Evolutionary conservation across 768 basidiomycete genomes (phyloP), one percentile per base, ranked within the genome.

Genomic region (Boletus tomentosulus): DNA sequence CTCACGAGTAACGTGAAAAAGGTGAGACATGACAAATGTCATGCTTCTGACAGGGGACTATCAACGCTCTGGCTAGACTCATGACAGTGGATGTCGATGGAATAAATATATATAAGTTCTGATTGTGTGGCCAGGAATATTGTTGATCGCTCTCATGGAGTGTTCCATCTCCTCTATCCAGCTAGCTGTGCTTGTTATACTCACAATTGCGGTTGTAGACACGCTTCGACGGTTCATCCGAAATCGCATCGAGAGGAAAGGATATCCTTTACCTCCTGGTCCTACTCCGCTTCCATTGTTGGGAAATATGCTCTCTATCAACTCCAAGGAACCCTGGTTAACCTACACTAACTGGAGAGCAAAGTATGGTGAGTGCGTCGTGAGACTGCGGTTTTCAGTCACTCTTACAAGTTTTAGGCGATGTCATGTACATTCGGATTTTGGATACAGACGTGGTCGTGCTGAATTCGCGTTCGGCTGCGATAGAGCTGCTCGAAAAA

Each of bases 271-370:
- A 3, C 58, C 55, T 4, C 55, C 58, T 25, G 56, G 55, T 6
- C 58, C 58, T 22, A 44, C 41, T 2, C n/a, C 42, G 2, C 31
- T 57, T 46, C 55, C 55, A 2, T n/a, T 59, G 12, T 37, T 59
- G 22, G 55, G 54, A 8, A 56, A n/a, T 27, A 39, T 19, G 7
- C 45, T 50, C 25, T 58, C 51, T 35, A 16, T 54, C 12, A 34
- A 50, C 24, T 3, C 41, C 2, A 44, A 34, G 4, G 37, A 48
- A 22, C 55, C 56, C 4, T 57, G 44, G 44, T 22, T 46, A 31
- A 57, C 52, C 33, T 57, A 48, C n/a, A 51, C 52, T 4, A 25
- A 44, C n/a, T 54, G 55, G 58, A 10, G 9, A 7, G 35, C 12
- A 6, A 48, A 50, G 22, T 57, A 57, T 28, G 52, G 58, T 57